Base-by-base conservation (phyloP, 2,329 filamentous ascomycete species). In the Allantophomopsis cytisporea region DNA sequence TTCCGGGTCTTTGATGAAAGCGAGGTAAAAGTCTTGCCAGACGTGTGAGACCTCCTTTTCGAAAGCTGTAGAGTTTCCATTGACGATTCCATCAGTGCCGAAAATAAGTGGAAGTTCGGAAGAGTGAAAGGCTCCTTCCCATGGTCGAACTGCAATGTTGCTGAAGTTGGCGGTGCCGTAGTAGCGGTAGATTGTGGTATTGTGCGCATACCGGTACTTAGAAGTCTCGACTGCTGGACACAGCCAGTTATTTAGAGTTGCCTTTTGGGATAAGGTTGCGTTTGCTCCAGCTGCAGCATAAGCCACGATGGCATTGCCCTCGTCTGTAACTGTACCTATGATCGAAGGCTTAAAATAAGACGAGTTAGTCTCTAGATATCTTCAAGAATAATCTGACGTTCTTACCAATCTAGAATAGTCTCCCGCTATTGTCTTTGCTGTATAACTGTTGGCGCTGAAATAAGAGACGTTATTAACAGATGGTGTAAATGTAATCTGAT, bases 61-160 rank as follows among this genome's bases (percentile, higher is more conserved):
- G 45, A 81, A 81, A 1, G 76, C 74, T 0, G 76, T 78, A 0
- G 76, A 79, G 49, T 80, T 80, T 15, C 31, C 31, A 15, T 17
- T 14, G 14, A 34, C 31, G 31, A 34, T 34, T 8, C 16, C 31
- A 34, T 14, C 16, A 10, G 31, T 34, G 31, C 31, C 31, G 37
- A 57, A 58, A 2, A 57, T 45, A 4, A 53, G 37, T 14, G 51
- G 48, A 11, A 58, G 48, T 39, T 59, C 56, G 8, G 51, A 47
- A 12, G 42, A 45, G 38, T 59, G 55, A 42, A 52, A 60, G 3
- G 58, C 53, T 2, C 54, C 54, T 39, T 53, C 18, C 48, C 46
- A 50, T 2, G 44, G 32, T 2, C 41, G 7, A 33, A 57, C 46
- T 7, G 45, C 49, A 36, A 56, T 48, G 36, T 58, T 58, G 10